Conservation (phyloP, 805 yeast genomes). For the Zygotorulaspora chibaensis region DNA sequence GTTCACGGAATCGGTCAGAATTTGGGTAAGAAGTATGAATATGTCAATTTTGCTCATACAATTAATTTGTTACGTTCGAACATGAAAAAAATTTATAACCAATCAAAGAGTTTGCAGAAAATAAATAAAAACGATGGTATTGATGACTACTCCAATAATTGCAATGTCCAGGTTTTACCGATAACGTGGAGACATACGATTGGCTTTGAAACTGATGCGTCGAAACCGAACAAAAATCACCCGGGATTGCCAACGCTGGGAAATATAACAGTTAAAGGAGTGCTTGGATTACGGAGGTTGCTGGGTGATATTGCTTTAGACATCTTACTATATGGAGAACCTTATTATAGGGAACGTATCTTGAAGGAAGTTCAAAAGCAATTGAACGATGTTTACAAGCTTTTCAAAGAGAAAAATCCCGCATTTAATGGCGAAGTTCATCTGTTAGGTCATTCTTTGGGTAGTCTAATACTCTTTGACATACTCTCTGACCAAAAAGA, state of each 20-base stretch:
- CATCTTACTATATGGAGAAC: constrained; percentile 74
- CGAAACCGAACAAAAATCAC: constrained; percentile 40
- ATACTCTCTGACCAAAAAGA: constrained; percentile 50
- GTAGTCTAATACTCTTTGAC: constrained; percentile 81
- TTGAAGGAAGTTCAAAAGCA: constrained; percentile 56
- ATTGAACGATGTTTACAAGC: constrained; percentile 56
- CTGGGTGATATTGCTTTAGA: constrained; percentile 87
- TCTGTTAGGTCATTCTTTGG: constrained; percentile 86
- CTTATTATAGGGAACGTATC: constrained; percentile 58
- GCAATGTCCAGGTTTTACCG: constrained; percentile 79
- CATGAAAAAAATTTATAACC: constrained; percentile 47
- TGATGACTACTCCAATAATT: constrained; percentile 44
- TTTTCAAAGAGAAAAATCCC: constrained; percentile 62
- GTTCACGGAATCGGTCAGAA: constrained; percentile 95
- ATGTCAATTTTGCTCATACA: constrained; percentile 83
- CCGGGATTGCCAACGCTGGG: constrained; percentile 54
- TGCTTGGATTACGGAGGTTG: constrained; percentile 68
- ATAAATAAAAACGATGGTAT: constrained; percentile 42
- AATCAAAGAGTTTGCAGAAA: constrained; percentile 39
- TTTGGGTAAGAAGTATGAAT: constrained; percentile 70
- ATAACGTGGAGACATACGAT: constrained; percentile 86
- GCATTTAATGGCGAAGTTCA: constrained; percentile 76
- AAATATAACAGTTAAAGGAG: constrained; percentile 73
- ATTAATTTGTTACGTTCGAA: constrained; percentile 60
- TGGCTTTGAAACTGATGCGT: constrained; percentile 49